phyloP scores from a whole-genome alignment of 2,329 filamentous ascomycete species.

The Alternaria dauci region DNA sequence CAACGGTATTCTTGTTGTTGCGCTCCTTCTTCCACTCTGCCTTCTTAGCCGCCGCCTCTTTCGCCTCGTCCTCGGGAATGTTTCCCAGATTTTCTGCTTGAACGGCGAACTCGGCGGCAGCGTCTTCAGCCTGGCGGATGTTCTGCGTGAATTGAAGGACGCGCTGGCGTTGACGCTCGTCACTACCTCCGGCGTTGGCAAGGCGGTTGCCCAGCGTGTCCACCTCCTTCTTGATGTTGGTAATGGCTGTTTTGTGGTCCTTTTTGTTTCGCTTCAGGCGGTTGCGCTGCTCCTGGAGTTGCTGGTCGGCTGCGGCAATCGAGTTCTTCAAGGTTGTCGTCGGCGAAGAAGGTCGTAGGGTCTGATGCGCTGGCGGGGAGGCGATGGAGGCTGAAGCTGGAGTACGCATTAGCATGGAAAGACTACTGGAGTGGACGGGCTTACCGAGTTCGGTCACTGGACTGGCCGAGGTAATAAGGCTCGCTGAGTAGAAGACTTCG shows the following conservation, averaged over 20 bases:
- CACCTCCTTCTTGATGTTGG: constrained; percentile 75
- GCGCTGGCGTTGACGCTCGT: constrained; percentile 79
- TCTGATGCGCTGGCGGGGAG: constrained; percentile 64
- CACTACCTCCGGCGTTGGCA: constrained; percentile 72
- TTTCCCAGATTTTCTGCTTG: constrained; percentile 72
- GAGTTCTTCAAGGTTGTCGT: constrained; percentile 79
- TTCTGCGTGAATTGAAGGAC: constrained; percentile 78
- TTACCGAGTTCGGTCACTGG: constrained; percentile 67
- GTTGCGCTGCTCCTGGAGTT: constrained; percentile 73
- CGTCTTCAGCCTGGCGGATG: constrained; percentile 73
- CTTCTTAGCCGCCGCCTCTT: constrained; percentile 65
- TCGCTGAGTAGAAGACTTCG: constrained; percentile 73
- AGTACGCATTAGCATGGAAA: constrained; percentile 18
- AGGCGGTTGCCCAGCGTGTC: constrained; percentile 73
- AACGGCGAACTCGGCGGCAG: constrained; percentile 62
- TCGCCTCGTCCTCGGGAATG: constrained; percentile 68
- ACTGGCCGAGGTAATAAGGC: constrained; percentile 71
- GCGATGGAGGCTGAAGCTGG: constrained; percentile 38
- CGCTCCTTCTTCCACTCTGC: constrained; percentile 66
- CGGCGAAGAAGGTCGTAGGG: constrained; percentile 76
- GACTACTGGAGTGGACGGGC: constrained; percentile 19
- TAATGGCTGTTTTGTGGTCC: constrained; percentile 75
- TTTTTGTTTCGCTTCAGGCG: constrained; percentile 75
- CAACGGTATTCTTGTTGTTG: constrained; percentile 60
- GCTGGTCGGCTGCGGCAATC: constrained; percentile 74